Base-by-base conservation (phyloP, 441 rosid genomes). In the Kokia cookei region DNA sequence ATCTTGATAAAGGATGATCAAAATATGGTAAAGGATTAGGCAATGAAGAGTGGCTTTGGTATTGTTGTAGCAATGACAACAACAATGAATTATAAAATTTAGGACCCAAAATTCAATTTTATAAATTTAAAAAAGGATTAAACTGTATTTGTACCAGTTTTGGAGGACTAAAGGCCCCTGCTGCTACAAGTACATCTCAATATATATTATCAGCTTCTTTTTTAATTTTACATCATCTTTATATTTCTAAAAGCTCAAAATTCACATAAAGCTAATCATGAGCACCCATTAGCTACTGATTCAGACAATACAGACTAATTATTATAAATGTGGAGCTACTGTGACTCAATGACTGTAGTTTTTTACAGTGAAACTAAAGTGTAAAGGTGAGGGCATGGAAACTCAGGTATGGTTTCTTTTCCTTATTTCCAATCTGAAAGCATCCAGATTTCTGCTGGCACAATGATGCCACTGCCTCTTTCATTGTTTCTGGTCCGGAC, bases 401-500 rank as follows among this genome's bases (percentile, higher is more conserved):
- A 69, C 66, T 80, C 77, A 87, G 86, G 82, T 67, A 53, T 22
- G 86, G 79, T 53, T 83, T 84, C n/a, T 78, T 80, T 72, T 75
- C 75, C 58, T 76, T 73, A 26, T 82, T 64, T 7, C 71, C 76
- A 42, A 76, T 45, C 17, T 73, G 74, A 26, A 79, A 77, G 75
- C 85, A 79, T 45, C 61, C 82, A 70, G 80, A 72, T 77, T 76
- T 84, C 59, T 76, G 68, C 79, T 55, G 82, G 85, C 97, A 87
- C 9, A 76, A 15, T n/a, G 81, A 80, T 75, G 94, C 97, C 22
- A 92, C 89, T 11, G 83, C 80, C 64, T 87, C 88, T 78, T 87
- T 85, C 93, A 93, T 84, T 7, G 82, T 60, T 80, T 85, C 92
- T 13, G 96, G 98, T 81, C 97, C 97, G 59, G 97, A 92, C 40